phyloP scores from a whole-genome alignment of 179 eudicot species.

The Monotropa hypopitys region DNA sequence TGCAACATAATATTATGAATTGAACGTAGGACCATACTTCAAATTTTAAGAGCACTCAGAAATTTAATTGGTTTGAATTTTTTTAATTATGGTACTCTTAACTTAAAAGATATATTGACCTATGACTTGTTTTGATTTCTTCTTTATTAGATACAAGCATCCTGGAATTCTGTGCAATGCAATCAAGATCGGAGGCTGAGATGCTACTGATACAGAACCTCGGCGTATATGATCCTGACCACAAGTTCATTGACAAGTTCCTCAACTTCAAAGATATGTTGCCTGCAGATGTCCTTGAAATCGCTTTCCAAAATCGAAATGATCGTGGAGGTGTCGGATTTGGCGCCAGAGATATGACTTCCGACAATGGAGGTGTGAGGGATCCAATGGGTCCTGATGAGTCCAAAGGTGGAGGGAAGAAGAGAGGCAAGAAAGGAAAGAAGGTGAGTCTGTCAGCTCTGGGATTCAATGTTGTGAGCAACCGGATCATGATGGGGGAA shows the following conservation, averaged over 20 bases:
- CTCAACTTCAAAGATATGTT: conserved; percentile 81
- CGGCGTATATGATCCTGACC: conserved; percentile 65
- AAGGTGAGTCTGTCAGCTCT: conserved; percentile 69
- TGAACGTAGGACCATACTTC: not conserved
- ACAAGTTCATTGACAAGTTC: conserved; percentile 81
- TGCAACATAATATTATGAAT: not conserved
- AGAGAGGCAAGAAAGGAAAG: conserved; percentile 94
- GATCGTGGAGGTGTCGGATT: conserved; percentile 34
- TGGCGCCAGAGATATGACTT: conserved; percentile 42
- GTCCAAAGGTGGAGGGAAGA: conserved; percentile 65
- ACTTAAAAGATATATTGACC: not conserved
- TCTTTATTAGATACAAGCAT: conserved; percentile 65
- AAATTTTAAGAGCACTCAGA: not conserved
- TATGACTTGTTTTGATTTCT: not conserved
- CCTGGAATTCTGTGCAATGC: conserved; percentile 79
- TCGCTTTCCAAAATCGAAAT: conserved; percentile 68
- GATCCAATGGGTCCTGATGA: conserved; percentile 30
- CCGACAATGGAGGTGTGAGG: conserved; percentile 20
- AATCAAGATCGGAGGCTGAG: conserved; percentile 86
- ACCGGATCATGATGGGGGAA: conserved; percentile 99
- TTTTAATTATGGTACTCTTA: not conserved
- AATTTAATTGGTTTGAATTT: not conserved
- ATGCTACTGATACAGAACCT: conserved; percentile 67
- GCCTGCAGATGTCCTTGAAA: conserved; percentile 63
- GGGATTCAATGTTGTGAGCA: conserved; percentile 95